Evolutionary conservation across 2,329 filamentous ascomycete species (phyloP), one percentile per base, ranked within the genome.

Genomic region (Hymenotorrendiella dingleyae): DNA sequence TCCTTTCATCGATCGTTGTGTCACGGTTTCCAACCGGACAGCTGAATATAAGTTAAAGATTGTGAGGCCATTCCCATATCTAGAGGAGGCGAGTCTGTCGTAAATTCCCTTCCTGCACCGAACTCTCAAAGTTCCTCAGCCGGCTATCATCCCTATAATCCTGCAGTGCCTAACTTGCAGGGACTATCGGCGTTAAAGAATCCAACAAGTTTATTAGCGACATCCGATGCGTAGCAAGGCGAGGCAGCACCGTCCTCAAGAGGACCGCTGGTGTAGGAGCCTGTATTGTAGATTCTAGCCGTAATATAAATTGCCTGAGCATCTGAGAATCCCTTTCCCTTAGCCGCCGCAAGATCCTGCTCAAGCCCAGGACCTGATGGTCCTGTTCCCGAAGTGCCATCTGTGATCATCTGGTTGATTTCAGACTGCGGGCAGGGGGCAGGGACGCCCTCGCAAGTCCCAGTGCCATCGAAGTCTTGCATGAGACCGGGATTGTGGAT

Each of bases 281-380:
- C 65, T 4, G 64, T 66, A 52, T 67, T 67, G 57, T 67, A 67
- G 36, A 60, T 53, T 22, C 64, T 55, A n/a, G 65, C 64, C 17
- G 60, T 63, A 33, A 59, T 56, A 46, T 61, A 62, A 37, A 55
- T 57, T 12, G 46, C 51, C 26, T 50, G 49, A 17, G 52, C 59
- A 7, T 55, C 57, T 6, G 40, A 43, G 26, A 42, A 45, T 11
- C 54, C 53, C 16, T 26, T 19, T 3, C 21, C 26, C 4, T 10
- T 19, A 22, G 58, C 49, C 11, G 59, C 39, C 10, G 54, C 55
- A 29, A 64, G 48, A 37, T 59, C 58, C 37, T 58, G 42, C 43
- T 61, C 53, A 20, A 66, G 61, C 26, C 66, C 65, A 30, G 59
- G 60, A 12, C 61, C 62, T 10, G 41, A 44, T n/a, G n/a, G n/a